Base-by-base conservation (phyloP, 78 protist genomes). In the Speleostelium caveatum region DNA sequence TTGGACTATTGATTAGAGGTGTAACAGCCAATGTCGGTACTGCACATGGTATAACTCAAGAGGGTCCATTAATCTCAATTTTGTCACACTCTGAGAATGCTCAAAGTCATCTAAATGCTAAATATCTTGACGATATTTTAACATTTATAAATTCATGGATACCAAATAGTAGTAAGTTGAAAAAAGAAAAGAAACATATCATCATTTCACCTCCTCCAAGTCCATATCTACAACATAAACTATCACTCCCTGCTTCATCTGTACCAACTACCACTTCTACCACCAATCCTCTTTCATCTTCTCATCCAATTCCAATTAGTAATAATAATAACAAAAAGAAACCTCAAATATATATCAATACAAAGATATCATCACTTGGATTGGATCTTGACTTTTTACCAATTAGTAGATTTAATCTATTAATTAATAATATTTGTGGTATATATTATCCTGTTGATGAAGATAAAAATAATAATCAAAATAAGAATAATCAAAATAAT, bases 331-430 rank as follows among this genome's bases (percentile, higher is more conserved):
- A 28, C 30, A 74, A 35, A 62, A 83, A 69, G 60, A 83, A 60
- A 60, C 75, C 91, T 24, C 91, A 83, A 69, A 39, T 56, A 17
- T 83, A 83, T 69, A 38, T 83, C 21, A 83, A 62, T 42, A 1
- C 59, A 10, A 83, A 83, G 36, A 33, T 83, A 16, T 69, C 72
- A 7, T 60, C 79, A 21, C 26, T 83, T 56, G 79, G 91, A 30
- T 49, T 83, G 61, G 91, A 83, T 60, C 45, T 83, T 26, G 91
- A 83, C 60, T 69, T 83, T 75, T 58, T 83, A 28, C 91, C 91
- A 59, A 30, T 83, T 33, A 83, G 91, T 83, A 53, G 91, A 69
- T 56, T 38, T 12, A 83, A 83, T 69, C 35, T 83, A 30, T 35
- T 69, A 42, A 69, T 83, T 42, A n/a, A 68, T n/a, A 83, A 60